A percentile compares a stretch with the other conserved stretches of the same genome.
Evolutionary conservation across 306 rosid genomes (phyloP).

Genomic region (Sechiopsis laciniata): DNA sequence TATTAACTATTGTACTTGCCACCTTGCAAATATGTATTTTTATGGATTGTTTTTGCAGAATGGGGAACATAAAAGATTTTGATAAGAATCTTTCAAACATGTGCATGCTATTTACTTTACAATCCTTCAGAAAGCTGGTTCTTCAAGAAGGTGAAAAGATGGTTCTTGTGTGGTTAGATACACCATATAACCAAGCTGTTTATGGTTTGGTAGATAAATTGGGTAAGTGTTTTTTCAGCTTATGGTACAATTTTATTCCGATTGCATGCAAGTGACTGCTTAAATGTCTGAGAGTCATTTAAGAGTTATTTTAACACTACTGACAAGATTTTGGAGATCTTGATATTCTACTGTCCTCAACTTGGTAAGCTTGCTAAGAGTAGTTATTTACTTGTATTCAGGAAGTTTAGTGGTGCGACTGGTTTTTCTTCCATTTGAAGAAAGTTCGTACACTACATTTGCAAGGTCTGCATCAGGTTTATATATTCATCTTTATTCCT

Average conservation of each 20-base stretch:
- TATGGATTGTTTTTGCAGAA: conserved; percentile 39
- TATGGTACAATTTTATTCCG: conserved; percentile 24
- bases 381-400: conserved; percentile 35
- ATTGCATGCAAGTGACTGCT: conserved; percentile 3
- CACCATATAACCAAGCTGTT: conserved; percentile 91
- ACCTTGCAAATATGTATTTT: conserved; percentile 2
- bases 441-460: conserved; percentile 82
- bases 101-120: conserved; percentile 77
- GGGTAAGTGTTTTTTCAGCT: conserved; percentile 41
- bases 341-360: not conserved
- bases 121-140: conserved; percentile 74
- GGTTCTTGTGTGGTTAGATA: conserved; percentile 87
- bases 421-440: conserved; percentile 94
- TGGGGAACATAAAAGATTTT: conserved; percentile 45
- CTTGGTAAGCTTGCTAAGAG: conserved; percentile 18
- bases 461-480: conserved; percentile 98
- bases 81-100: conserved; percentile 72
- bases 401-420: conserved; percentile 95
- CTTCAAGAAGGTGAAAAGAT: conserved; percentile 99
- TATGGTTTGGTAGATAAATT: conserved; percentile 88
- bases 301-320: not conserved
- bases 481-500: conserved; percentile 39
- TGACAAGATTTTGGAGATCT: not conserved
- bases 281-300: not conserved
- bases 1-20: not conserved